Evolutionary conservation across 768 basidiomycete species (phyloP).

Genomic region (Collybiopsis confluens): DNA sequence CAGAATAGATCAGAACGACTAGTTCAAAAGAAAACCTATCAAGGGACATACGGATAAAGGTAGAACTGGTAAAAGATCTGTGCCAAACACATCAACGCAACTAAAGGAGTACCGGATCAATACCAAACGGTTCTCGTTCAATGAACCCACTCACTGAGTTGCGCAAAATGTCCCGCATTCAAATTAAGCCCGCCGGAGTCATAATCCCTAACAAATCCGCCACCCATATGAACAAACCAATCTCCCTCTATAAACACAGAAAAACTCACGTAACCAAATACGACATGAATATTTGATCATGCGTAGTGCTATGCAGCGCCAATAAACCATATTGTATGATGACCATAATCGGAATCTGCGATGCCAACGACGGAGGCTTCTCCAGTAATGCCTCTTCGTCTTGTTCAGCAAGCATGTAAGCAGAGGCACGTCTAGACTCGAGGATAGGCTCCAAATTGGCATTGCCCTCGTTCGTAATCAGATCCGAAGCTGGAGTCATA

Average conservation of each 20-base stretch:
- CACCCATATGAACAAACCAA: conserved; percentile 88
- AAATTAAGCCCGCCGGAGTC: conserved; percentile 83
- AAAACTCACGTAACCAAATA: conserved; percentile 88
- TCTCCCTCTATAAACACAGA: not conserved
- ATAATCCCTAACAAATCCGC: conserved; percentile 72
- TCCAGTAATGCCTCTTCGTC: conserved; percentile 37
- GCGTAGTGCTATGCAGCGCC: conserved; percentile 84
- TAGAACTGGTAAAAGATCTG: conserved; percentile 92
- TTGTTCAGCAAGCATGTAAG: conserved; percentile 27
- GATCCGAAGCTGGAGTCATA: conserved; percentile 13
- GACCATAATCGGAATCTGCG: conserved; percentile 75
- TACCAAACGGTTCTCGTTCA: conserved; percentile 6
- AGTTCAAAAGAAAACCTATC: too few relatives aligned
- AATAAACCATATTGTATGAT: conserved; percentile 89
- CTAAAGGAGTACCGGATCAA: conserved; percentile 32
- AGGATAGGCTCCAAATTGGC: conserved; percentile 43
- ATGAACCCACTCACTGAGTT: conserved; percentile 59
- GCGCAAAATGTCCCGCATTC: conserved; percentile 87
- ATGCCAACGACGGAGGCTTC: conserved; percentile 61
- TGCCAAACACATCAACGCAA: conserved; percentile 90
- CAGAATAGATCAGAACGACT: not conserved
- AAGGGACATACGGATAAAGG: conserved; percentile 71
- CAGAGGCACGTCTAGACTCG: conserved; percentile 39
- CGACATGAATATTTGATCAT: conserved; percentile 88
- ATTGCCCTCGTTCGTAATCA: conserved; percentile 25